Percentiles rank a stretch among this genome's conserved stretches.
Evolutionary conservation across 805 yeast species (phyloP).

Genomic region (Saccharomycodes ludwigii): DNA sequence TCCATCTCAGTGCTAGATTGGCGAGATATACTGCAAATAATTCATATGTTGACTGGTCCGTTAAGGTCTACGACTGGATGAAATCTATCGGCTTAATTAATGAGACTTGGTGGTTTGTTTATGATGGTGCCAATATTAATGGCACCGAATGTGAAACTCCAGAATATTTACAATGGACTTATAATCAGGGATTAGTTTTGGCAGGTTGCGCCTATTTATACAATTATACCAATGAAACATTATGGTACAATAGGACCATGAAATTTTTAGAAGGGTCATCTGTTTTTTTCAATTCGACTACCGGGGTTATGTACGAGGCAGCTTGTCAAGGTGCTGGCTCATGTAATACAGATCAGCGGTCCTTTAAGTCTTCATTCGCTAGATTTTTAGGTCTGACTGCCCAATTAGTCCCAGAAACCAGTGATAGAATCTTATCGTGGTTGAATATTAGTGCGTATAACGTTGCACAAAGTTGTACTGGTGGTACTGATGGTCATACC

Average conservation of each 20-base stretch:
- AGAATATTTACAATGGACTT: conserved; percentile 47
- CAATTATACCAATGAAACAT: conserved; percentile 40
- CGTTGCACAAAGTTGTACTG: conserved; percentile 60
- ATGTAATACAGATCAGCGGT: conserved; percentile 68
- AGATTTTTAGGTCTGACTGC: conserved; percentile 51
- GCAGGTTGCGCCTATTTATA: conserved; percentile 63
- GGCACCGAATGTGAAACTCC: conserved; percentile 22
- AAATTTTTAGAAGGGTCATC: conserved; percentile 33
- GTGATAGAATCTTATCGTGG: conserved; percentile 28
- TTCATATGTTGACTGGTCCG: conserved; percentile 39
- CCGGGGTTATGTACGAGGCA: conserved; percentile 44
- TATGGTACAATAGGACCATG: conserved; percentile 38
- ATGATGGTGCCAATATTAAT: conserved; percentile 55
- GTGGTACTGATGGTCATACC: conserved; percentile 64
- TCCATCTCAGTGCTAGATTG: conserved; percentile 51
- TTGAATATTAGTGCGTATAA: conserved; percentile 44
- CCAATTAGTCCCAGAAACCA: conserved; percentile 37
- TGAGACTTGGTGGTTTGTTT: conserved; percentile 46
- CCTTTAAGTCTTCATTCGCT: conserved; percentile 59
- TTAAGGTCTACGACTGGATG: conserved; percentile 48
- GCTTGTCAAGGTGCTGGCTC: conserved; percentile 40
- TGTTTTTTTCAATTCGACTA: conserved; percentile 35
- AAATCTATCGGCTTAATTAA: conserved; percentile 33
- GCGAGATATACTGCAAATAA: conserved; percentile 44
- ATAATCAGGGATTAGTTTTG: conserved; percentile 56